phyloP scores from a whole-genome alignment of 2,329 filamentous ascomycete species.

The Aureobasidium sp. region DNA sequence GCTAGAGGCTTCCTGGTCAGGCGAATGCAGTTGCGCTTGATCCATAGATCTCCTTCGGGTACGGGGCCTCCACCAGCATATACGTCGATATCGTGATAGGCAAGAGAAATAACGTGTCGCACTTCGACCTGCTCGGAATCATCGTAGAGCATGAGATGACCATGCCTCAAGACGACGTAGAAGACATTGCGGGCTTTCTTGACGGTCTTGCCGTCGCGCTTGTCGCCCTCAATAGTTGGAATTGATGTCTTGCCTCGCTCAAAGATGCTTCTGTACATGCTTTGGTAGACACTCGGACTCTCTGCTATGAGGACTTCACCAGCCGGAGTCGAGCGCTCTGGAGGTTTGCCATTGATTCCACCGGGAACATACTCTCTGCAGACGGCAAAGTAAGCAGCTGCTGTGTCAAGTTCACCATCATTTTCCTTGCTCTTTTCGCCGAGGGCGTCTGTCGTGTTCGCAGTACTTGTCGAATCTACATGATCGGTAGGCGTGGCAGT shows the following conservation, averaged over 20 bases:
- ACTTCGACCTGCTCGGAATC: constrained; percentile 93
- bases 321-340: constrained; percentile 73
- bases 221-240: constrained; percentile 45
- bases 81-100: constrained; percentile 76
- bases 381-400: constrained; percentile 90
- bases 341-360: constrained; percentile 85
- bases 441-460: constrained; percentile 22
- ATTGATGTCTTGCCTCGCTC: constrained; percentile 58
- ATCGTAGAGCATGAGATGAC: constrained; percentile 95
- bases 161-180: constrained; percentile 83
- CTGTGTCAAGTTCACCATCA: constrained; percentile 63
- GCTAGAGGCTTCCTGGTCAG: constrained; percentile 57
- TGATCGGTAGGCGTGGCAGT: background rate
- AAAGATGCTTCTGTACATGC: constrained; percentile 95
- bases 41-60: constrained; percentile 87
- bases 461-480: background rate
- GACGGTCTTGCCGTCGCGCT: constrained; percentile 36
- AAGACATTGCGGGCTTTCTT: constrained; percentile 77
- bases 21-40: constrained; percentile 86
- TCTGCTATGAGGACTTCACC: constrained; percentile 59
- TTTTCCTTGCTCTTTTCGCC: constrained; percentile 47
- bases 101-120: constrained; percentile 86
- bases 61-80: constrained; percentile 62
- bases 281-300: constrained; percentile 92
- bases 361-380: constrained; percentile 87